Conservation (phyloP, 805 yeast genomes). For the Naumovozyma castellii region DNA sequence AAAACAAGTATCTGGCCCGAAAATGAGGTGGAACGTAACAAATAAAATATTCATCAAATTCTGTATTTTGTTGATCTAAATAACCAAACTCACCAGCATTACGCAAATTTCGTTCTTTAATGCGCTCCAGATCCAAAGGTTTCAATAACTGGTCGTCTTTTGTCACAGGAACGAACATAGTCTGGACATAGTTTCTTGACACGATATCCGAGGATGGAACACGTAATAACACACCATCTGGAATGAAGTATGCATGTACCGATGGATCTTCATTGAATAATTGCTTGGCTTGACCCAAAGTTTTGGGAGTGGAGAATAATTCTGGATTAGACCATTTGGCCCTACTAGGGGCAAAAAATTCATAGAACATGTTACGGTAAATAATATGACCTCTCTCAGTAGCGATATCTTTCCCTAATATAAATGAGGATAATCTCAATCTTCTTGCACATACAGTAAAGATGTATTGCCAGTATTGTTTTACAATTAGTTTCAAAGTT, state of each 20-base stretch:
- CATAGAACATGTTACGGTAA: slow-evolving; percentile 42
- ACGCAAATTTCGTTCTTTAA: slow-evolving; percentile 29
- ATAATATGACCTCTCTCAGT: slow-evolving; percentile 62
- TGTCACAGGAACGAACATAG: slow-evolving; percentile 74
- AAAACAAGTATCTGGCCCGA: slow-evolving; percentile 41
- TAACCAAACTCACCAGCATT: slow-evolving; percentile 37
- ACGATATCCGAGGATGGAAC: slow-evolving; percentile 81
- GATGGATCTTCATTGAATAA: slow-evolving; percentile 36
- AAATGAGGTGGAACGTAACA: slow-evolving; percentile 85
- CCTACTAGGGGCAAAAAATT: slow-evolving; percentile 31
- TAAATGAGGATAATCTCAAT: slow-evolving; percentile 73
- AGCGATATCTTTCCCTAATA: slow-evolving; percentile 51
- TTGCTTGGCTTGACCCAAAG: slow-evolving; percentile 36
- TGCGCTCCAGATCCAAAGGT: slow-evolving; percentile 22
- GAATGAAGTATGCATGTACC: slow-evolving; percentile 52
- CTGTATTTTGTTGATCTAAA: slow-evolving; percentile 34
- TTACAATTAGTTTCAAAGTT: slow-evolving; percentile 30
- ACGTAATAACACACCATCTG: slow-evolving; percentile 73
- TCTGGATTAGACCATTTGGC: slow-evolving; percentile 41
- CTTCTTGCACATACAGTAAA: slow-evolving; percentile 46
- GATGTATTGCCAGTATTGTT: slow-evolving; percentile 51
- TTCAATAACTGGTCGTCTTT: slow-evolving; percentile 57
- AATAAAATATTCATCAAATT: slow-evolving; percentile 46
- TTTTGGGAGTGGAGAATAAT: slow-evolving; percentile 44
- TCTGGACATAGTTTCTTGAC: slow-evolving; percentile 51